Base-by-base conservation (phyloP, 805 yeast genomes). In the Metschnikowia proteae region DNA sequence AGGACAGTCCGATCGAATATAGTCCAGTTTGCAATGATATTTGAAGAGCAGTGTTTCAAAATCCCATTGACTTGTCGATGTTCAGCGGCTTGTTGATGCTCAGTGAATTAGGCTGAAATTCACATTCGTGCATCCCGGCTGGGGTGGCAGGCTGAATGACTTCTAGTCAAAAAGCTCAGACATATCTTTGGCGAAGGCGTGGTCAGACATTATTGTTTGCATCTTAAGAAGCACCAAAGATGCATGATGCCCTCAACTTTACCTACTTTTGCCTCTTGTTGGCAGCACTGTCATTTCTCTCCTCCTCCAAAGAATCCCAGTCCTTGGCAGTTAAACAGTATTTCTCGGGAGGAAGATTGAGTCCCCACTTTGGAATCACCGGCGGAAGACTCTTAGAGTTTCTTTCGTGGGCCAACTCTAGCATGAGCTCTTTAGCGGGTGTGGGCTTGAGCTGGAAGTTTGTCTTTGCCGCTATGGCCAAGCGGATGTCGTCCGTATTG, bases 311-410 rank as follows among this genome's bases (percentile, higher is more conserved):
- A 45, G 51, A 56, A 47, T 80, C 84, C 84, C 91, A 87, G 53
- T 87, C 90, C 53, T 77, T 78, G 1, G 88, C 94, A 0, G 96
- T 90, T 46, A 91, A 71, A 69, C 98, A 91, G 70, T 89, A 91
- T 79, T 91, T 94, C 71, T 94, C 99, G 4, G 99, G 98, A 3
- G 99, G 99, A 44, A 95, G 74, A 55, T 97, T 80, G 35, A 94
- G 78, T 8, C 99, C 98, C 84, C 89, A 90, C 44, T 84, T 80
- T 10, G 94, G 91, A 66, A 91, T 84, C 10, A 94, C 91, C 4
- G 94, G 87, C 4, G 99, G 99, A 45, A 94, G 73, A 0, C 95
- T 83, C 62, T 88, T 84, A 59, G 88, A 84, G 67, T 94, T 94
- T 54, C 96, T 76, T 62, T 95, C 99, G 17, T 84, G 85, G 0